Evolutionary conservation across 1,284 basidiomycete genomes (phyloP), one percentile per base, ranked within the genome.

Genomic region (Meira nashicola): DNA sequence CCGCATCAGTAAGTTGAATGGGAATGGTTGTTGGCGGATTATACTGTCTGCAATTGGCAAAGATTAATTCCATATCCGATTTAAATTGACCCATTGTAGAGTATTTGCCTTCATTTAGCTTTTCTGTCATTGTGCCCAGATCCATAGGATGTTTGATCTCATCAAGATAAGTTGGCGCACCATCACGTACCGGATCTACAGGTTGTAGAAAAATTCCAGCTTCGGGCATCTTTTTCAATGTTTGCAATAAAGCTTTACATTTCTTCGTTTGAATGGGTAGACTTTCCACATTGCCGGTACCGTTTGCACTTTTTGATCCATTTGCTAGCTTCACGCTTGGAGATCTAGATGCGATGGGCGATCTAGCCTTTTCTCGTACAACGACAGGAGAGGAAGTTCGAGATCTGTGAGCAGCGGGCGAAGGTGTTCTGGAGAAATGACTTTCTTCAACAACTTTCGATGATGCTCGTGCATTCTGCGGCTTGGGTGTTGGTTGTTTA

Each of bases 141-240:
- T 98, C 93, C 92, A 97, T 98, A 6, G 95, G 95, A 64, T 64
- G 48, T 66, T 85, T 82, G 76, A 99, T 96, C 80, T 97, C 95
- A 10, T 95, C 86, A 60, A 89, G 86, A 78, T 98, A 98, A 89
- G 92, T 78, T 88, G 93, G 28, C 87, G 90, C 79, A 89, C 89
- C 53, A 80, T 70, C 76, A 47, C 43, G 64, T 58, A 87, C 79
- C 0, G 93, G 89, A 78, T 98, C 89, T 14, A 98, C 94, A 1
- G 94, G 92, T 17, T 83, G 82, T 43, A 84, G 76, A 81, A 98
- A 98, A 62, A 94, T 88, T 33, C 80, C 78, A 12, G 87, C 85
- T 70, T 90, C 87, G 0, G 86, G 84, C 37, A 88, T 78, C 76
- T 86, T 89, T 60, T 82, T 79, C 28, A 96, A 73, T 28, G 72